Conservation (phyloP, 495 filamentous ascomycete species). For the Aspergillus leporis region DNA sequence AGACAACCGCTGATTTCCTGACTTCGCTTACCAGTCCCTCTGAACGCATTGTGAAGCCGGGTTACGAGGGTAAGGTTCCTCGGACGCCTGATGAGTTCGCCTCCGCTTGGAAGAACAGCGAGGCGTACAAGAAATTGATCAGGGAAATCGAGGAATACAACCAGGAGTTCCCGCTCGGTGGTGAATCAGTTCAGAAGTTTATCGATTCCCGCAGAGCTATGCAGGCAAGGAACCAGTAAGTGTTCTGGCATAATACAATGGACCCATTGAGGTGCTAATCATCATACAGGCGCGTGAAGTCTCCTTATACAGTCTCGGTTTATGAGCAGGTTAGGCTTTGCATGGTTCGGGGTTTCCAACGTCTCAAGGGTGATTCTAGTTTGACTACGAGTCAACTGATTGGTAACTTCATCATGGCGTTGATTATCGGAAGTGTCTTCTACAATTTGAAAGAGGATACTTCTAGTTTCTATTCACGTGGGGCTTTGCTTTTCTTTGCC, state of each 20-base stretch:
- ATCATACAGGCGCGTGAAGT: slow-evolving; percentile 31
- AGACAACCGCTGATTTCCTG: slow-evolving; percentile 74
- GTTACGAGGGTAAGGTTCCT: slow-evolving; percentile 66
- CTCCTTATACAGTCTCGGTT: slow-evolving; percentile 50
- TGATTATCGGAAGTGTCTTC: slow-evolving; percentile 88
- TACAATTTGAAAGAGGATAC: slow-evolving; percentile 70
- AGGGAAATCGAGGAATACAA: slow-evolving; percentile 58
- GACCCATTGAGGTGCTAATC: slow-evolving; percentile 1
- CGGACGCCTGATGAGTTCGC: slow-evolving; percentile 74
- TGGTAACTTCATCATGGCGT: slow-evolving; percentile 75
- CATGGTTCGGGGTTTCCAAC: slow-evolving; percentile 53
- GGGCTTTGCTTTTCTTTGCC: slow-evolving; percentile 89
- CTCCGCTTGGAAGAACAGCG: slow-evolving; percentile 58
- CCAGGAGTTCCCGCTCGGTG: slow-evolving; percentile 39
- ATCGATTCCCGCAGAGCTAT: slow-evolving; percentile 43
- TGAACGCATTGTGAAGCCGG: slow-evolving; percentile 63
- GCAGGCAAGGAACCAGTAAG: slow-evolving; percentile 42
- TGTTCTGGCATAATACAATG: neutral
- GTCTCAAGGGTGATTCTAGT: slow-evolving; percentile 72
- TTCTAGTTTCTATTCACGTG: slow-evolving; percentile 76
- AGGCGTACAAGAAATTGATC: slow-evolving; percentile 50
- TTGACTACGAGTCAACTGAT: slow-evolving; percentile 74
- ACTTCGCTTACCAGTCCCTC: slow-evolving; percentile 70
- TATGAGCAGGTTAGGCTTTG: slow-evolving; percentile 51
- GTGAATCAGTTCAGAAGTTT: slow-evolving; percentile 41